These are phyloP conservation scores for Penicillium malachiteum DNA, from an alignment of 495 filamentous ascomycete species.

Conservation along the genomic window DNA sequence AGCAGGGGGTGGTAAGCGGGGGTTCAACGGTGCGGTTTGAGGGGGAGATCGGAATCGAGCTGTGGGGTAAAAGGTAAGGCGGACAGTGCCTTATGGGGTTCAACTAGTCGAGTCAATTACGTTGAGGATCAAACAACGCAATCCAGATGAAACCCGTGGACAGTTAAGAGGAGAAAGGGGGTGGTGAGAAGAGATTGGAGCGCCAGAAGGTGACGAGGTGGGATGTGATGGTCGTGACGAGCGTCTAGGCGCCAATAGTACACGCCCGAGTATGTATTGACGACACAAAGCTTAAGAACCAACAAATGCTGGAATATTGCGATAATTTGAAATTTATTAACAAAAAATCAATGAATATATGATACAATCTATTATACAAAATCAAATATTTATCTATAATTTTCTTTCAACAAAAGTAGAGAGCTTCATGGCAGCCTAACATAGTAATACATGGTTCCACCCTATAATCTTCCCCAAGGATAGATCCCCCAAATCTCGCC, in stretches of 20 bases:
- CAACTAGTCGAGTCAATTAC: constrained; percentile 24
- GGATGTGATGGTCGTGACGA: constrained; percentile 22
- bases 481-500: constrained; percentile 36
- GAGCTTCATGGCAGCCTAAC: constrained; percentile 27
- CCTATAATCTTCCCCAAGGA: constrained; percentile 15
- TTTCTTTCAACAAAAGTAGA: constrained; percentile 12
- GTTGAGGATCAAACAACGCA: constrained; percentile 10
- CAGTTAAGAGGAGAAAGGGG: constrained; percentile 7
- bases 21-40: constrained; percentile 7
- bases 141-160: not conserved
- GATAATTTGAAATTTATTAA: too few relatives aligned
- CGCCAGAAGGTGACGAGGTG: constrained; percentile 9
- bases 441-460: constrained; percentile 29
- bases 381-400: not conserved
- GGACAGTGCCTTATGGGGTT: constrained; percentile 15
- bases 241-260: constrained; percentile 21
- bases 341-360: too few relatives aligned
- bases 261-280: not conserved
- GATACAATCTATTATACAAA: too few relatives aligned
- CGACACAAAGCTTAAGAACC: not conserved
- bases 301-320: not conserved
- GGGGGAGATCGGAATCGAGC: constrained; percentile 21
- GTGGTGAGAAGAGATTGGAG: constrained; percentile 4
- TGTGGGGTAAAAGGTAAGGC: constrained; percentile 33
- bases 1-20: constrained; percentile 13